A percentile compares a stretch with the other conserved stretches of the same genome.
Evolutionary conservation across 495 filamentous ascomycete genomes (phyloP).

Genomic region (Talaromyces ruber): DNA sequence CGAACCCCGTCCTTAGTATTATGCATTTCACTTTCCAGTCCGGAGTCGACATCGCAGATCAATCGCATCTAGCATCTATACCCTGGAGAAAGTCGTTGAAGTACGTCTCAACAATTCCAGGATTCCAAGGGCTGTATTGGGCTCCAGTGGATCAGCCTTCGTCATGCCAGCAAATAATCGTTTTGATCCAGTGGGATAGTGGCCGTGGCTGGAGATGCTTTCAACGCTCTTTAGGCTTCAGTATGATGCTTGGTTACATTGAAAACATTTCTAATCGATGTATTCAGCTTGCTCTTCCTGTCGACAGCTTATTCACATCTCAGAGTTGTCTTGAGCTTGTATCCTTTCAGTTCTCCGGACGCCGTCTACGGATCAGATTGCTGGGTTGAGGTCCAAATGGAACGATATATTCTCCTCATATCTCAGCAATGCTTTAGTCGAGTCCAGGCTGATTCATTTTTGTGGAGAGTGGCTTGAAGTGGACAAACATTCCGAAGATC

Average conservation of each 20-base stretch:
- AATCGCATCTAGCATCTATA: not conserved
- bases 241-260: constrained; percentile 12
- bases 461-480: constrained; percentile 9
- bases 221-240: constrained; percentile 8
- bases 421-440: not conserved
- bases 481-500: constrained; percentile 4
- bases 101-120: constrained; percentile 7
- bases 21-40: constrained; percentile 8
- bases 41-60: constrained; percentile 7
- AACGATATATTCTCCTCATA: not conserved
- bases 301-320: not conserved
- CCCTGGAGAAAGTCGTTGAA: constrained; percentile 5
- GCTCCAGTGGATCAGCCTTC: constrained; percentile 3
- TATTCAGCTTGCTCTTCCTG: constrained; percentile 4
- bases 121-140: constrained; percentile 7
- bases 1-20: constrained; percentile 6
- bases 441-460: constrained; percentile 1
- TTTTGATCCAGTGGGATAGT: constrained; percentile 10
- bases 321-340: not conserved
- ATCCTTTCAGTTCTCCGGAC: not conserved
- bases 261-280: constrained; percentile 6
- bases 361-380: not conserved
- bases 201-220: constrained; percentile 6
- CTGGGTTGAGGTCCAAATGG: not conserved
- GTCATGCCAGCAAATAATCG: constrained; percentile 9